phyloP scores from a whole-genome alignment of 2,329 filamentous ascomycete species.

The Monosporascus sp. region DNA sequence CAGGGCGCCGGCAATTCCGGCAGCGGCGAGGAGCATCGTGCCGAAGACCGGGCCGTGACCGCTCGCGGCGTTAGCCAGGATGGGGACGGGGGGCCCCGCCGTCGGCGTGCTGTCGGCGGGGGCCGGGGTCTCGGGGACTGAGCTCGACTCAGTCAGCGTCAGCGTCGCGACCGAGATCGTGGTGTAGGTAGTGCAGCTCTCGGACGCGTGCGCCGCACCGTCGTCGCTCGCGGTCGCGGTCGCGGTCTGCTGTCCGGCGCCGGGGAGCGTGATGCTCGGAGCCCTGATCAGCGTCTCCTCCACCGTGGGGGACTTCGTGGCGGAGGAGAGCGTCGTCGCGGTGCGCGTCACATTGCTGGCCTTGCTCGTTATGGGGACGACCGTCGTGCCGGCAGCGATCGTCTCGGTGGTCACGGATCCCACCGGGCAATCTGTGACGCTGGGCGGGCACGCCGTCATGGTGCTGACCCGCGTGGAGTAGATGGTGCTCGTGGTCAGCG shows the following conservation, averaged over 20 bases:
- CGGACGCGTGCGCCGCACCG: neutral
- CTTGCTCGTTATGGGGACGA: constrained; percentile 4
- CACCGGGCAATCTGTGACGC: constrained; percentile 43
- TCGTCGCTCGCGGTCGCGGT: neutral
- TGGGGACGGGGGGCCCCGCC: neutral
- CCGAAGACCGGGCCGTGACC: neutral
- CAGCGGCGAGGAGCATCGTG: constrained; percentile 6
- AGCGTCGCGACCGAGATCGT: neutral
- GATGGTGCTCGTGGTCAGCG: constrained; percentile 25
- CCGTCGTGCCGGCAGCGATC: constrained; percentile 7
- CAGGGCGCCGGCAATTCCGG: neutral
- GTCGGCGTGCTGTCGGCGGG: neutral
- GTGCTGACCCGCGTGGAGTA: constrained; percentile 47
- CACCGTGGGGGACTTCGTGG: neutral
- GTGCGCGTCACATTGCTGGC: constrained; percentile 1
- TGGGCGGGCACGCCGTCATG: constrained; percentile 48
- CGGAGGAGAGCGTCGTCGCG: neutral
- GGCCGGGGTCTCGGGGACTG: neutral
- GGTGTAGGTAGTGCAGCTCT: neutral
- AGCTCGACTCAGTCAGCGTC: neutral
- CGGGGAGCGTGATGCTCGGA: constrained; percentile 1
- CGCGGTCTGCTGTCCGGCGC: neutral
- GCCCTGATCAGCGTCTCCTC: constrained; percentile 1
- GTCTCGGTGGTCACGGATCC: constrained; percentile 25
- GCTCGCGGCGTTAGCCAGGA: constrained; percentile 2